Evolutionary conservation across 306 rosid species (phyloP).

Genomic region (Quercus mongolica): DNA sequence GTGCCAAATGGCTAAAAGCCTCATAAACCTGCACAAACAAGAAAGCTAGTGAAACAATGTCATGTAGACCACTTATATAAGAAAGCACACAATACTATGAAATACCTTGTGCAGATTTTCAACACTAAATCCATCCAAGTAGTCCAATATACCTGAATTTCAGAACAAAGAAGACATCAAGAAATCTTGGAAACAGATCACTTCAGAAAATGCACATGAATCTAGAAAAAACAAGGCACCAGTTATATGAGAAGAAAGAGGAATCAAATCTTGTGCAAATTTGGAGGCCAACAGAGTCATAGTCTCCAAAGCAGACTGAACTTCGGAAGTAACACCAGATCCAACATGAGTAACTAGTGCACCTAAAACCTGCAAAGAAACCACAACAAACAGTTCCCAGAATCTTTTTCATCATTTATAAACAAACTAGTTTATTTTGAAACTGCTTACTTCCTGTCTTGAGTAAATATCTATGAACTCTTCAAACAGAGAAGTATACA

Average conservation of each 20-base stretch:
- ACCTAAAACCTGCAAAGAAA: slow-evolving; percentile 33
- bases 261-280: slow-evolving; percentile 28
- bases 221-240: slow-evolving; percentile 15
- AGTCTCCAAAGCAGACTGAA: slow-evolving; percentile 33
- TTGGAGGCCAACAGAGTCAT: slow-evolving; percentile 31
- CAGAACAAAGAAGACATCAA: slow-evolving; percentile 3
- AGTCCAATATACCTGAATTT: slow-evolving; percentile 36
- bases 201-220: background rate
- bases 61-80: background rate
- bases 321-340: slow-evolving; percentile 34
- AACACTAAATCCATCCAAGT: slow-evolving; percentile 40
- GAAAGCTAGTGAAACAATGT: slow-evolving; percentile 9
- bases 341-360: slow-evolving; percentile 41
- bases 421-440: background rate
- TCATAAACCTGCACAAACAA: slow-evolving; percentile 31
- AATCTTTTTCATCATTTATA: background rate
- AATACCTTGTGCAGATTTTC: slow-evolving; percentile 42
- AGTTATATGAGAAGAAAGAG: slow-evolving; percentile 33
- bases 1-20: slow-evolving; percentile 38
- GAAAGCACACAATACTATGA: background rate
- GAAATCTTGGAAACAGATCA: background rate
- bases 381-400: background rate
- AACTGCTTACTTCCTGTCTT: slow-evolving; percentile 38
- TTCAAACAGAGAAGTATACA: slow-evolving; percentile 29
- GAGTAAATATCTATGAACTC: slow-evolving; percentile 38